These are phyloP conservation scores for Aspergillus affinis DNA, from an alignment of 495 filamentous ascomycete species.

Conservation along the genomic window DNA sequence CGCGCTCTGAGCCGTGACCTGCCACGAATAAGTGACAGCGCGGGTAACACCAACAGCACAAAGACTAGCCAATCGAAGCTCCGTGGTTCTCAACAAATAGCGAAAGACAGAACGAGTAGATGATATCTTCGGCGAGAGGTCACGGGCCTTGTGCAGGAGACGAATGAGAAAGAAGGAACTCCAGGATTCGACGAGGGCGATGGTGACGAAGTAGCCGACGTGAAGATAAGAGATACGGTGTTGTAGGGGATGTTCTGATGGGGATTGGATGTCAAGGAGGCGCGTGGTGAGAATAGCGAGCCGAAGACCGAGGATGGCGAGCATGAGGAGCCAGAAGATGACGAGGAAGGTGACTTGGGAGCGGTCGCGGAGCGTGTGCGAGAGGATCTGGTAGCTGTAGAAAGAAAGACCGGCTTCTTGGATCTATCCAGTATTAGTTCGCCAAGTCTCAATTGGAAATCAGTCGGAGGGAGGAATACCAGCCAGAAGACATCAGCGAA, in stretches of 20 bases:
- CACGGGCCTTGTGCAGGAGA: slow-evolving; percentile 19
- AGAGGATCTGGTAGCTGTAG: slow-evolving; percentile 38
- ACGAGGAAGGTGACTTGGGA: slow-evolving; percentile 22
- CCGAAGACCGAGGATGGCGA: slow-evolving; percentile 21
- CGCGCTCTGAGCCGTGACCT: slow-evolving; percentile 30
- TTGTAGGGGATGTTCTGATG: slow-evolving; percentile 9
- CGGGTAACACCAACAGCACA: slow-evolving; percentile 32
- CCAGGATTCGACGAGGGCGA: slow-evolving; percentile 33
- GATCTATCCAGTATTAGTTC: slow-evolving; percentile 18
- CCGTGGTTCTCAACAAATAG: slow-evolving; percentile 34
- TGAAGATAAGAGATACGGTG: slow-evolving; percentile 31
- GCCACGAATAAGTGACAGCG: slow-evolving; percentile 36
- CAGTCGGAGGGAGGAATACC: too few relatives aligned
- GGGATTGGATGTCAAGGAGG: slow-evolving; percentile 12
- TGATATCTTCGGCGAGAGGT: slow-evolving; percentile 19
- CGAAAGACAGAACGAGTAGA: slow-evolving; percentile 23
- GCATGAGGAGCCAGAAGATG: slow-evolving; percentile 35
- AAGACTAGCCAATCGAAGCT: slow-evolving; percentile 35
- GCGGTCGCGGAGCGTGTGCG: slow-evolving; percentile 23
- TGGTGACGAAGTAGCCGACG: slow-evolving; percentile 32
- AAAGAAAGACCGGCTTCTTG: slow-evolving; percentile 41
- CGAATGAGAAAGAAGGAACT: slow-evolving; percentile 34
- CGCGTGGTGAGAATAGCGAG: slow-evolving; percentile 27
- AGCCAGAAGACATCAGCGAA: slow-evolving; percentile 37
- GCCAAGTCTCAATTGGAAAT: too few relatives aligned